Evolutionary conservation across 2,329 filamentous ascomycete species (phyloP), one percentile per base, ranked within the genome.

Genomic region (Ilyonectria destructans): DNA sequence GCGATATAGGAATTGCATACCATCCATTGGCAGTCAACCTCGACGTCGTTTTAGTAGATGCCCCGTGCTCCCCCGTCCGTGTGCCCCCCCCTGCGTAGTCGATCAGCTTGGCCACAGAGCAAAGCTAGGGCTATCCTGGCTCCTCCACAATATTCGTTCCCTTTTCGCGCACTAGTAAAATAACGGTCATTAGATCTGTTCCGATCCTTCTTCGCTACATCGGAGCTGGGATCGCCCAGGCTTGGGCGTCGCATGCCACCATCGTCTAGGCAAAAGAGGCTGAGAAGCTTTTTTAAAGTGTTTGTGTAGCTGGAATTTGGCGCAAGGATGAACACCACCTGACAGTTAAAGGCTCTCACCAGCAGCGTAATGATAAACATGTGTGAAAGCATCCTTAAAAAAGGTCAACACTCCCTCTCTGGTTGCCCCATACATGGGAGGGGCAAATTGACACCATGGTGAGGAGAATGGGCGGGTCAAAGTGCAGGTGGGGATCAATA

Each of bases 91-190:
- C 69, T 76, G 74, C 69, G 58, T 65, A 71, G 74, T 71, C 67
- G 72, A 68, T 72, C 66, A 71, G 60, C 69, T 68, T 76, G 71
- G 67, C 65, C 61, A 66, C 58, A 49, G 58, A 69, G 68, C 55
- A 52, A 71, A 68, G 61, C 75, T 75, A 76, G 75, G 75, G 75
- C 71, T 71, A 77, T 71, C 75, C 75, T 75, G 67, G 75, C 67
- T 73, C 71, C 75, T 77, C 74, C 74, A 74, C 74, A 76, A 69
- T 63, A 66, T 70, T 71, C 64, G 65, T 65, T 67, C 54, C 67
- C 62, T 62, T 70, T 65, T 67, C 58, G 62, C 67, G 68, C 64
- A 71, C 74, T 75, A 75, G 68, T 65, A 66, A 70, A 67, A 69
- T 23, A 69, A 71, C 61, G 51, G 62, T 56, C 58, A 58, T 57